phyloP scores from a whole-genome alignment of 345 rosid genomes.

The Lepidium africanum region DNA sequence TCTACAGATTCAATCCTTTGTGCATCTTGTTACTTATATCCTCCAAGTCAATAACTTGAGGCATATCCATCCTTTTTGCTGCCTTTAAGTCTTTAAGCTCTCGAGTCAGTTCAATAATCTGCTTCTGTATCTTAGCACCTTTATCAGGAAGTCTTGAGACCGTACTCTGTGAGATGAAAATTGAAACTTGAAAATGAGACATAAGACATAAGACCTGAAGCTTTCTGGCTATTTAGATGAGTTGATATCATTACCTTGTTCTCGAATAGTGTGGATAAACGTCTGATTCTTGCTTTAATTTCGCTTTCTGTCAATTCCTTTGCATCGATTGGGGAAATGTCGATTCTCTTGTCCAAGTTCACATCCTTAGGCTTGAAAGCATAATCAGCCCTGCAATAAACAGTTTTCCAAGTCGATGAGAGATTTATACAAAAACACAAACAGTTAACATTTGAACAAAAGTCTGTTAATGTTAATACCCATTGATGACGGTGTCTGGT shows the following conservation, averaged over 20 bases:
- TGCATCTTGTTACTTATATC: slow-evolving; percentile 46
- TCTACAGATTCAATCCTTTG: slow-evolving; percentile 49
- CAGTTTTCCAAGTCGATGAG: background rate
- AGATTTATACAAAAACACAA: background rate
- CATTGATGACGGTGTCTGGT: slow-evolving; percentile 42
- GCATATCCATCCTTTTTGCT: slow-evolving; percentile 21
- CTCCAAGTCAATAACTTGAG: slow-evolving; percentile 53
- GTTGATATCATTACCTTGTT: slow-evolving; percentile 50
- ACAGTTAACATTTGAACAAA: background rate
- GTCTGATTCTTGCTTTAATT: slow-evolving; percentile 57
- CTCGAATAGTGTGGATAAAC: slow-evolving; percentile 42
- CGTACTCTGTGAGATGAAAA: slow-evolving; percentile 36
- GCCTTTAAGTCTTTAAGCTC: slow-evolving; percentile 48
- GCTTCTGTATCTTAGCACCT: slow-evolving; percentile 64
- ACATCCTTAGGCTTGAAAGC: slow-evolving; percentile 91
- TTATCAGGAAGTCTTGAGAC: slow-evolving; percentile 69
- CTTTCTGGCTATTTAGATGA: background rate
- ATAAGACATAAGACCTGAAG: background rate
- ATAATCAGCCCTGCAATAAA: slow-evolving; percentile 48
- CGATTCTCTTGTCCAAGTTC: slow-evolving; percentile 35
- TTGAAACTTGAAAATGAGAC: background rate
- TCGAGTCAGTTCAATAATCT: slow-evolving; percentile 49
- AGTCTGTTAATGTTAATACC: slow-evolving; percentile 35
- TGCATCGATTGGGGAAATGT: slow-evolving; percentile 38
- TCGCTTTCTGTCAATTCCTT: slow-evolving; percentile 58